Conservation (phyloP, 768 basidiomycete genomes). For the Leccinum olivaceopallidum region DNA sequence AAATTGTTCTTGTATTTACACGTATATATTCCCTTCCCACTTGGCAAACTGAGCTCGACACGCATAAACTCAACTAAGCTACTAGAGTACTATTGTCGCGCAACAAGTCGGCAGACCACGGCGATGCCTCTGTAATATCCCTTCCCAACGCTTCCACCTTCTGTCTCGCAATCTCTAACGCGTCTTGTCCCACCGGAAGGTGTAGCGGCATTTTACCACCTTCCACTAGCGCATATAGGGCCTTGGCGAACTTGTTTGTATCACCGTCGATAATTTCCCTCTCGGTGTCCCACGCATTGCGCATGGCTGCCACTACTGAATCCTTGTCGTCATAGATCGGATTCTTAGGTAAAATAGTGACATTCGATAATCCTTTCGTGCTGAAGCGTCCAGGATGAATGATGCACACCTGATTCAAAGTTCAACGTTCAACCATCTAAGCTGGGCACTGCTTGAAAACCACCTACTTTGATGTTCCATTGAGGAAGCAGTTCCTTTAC, state of each 20-base stretch:
- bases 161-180: background rate
- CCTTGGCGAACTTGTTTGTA: constrained; percentile 4
- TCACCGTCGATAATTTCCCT: background rate
- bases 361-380: background rate
- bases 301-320: background rate
- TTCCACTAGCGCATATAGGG: constrained; percentile 4
- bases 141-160: background rate
- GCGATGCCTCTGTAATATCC: background rate
- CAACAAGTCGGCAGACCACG: constrained; percentile 10
- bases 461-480: constrained; percentile 1
- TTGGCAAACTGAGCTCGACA: too few species aligned
- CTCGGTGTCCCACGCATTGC: background rate
- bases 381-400: background rate
- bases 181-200: constrained; percentile 7
- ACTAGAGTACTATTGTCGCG: background rate
- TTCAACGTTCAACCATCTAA: background rate
- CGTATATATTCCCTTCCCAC: too few species aligned
- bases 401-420: background rate
- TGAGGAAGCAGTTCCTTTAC: background rate
- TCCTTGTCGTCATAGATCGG: background rate
- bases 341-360: background rate
- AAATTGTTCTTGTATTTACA: too few species aligned
- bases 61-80: background rate
- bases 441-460: background rate
- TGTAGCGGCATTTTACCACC: constrained; percentile 2